Percentiles rank a stretch among this genome's conserved stretches.
Conservation (phyloP, 441 rosid species). For the Populus tomentosa region DNA sequence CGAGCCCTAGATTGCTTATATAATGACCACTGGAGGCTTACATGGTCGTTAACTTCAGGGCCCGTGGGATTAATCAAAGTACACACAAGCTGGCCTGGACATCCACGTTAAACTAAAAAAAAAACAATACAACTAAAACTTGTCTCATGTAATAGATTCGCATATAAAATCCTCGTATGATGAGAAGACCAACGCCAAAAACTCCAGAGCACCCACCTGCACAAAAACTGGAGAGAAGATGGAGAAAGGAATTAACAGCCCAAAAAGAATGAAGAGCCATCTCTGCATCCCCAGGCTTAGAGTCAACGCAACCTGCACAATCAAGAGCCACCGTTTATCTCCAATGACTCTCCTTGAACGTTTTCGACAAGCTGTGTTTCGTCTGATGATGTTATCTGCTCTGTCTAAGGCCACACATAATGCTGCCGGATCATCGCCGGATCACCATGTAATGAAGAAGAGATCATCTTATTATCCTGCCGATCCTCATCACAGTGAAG, state of each 20-base stretch:
- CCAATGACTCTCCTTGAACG: conserved; percentile 59
- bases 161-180: not conserved
- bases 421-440: not conserved
- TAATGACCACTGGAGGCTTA: too few relatives aligned
- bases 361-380: conserved; percentile 57
- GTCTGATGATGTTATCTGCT: conserved; percentile 68
- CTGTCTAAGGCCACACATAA: conserved; percentile 30
- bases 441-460: not conserved
- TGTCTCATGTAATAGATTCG: conserved; percentile 24
- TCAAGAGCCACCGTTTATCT: conserved; percentile 32
- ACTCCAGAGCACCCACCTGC: not conserved
- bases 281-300: conserved; percentile 59
- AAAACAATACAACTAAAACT: not conserved
- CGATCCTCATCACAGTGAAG: conserved; percentile 55
- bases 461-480: conserved; percentile 6
- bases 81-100: too few relatives aligned
- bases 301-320: conserved; percentile 5
- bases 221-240: not conserved
- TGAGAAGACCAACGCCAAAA: not conserved
- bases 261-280: conserved; percentile 32
- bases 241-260: conserved; percentile 20
- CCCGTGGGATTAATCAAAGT: too few relatives aligned
- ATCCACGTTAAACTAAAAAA: too few relatives aligned
- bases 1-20: too few relatives aligned
- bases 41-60: too few relatives aligned